Evolutionary conservation across 1,284 basidiomycete genomes (phyloP).

Genomic region (Trametes pubescens): DNA sequence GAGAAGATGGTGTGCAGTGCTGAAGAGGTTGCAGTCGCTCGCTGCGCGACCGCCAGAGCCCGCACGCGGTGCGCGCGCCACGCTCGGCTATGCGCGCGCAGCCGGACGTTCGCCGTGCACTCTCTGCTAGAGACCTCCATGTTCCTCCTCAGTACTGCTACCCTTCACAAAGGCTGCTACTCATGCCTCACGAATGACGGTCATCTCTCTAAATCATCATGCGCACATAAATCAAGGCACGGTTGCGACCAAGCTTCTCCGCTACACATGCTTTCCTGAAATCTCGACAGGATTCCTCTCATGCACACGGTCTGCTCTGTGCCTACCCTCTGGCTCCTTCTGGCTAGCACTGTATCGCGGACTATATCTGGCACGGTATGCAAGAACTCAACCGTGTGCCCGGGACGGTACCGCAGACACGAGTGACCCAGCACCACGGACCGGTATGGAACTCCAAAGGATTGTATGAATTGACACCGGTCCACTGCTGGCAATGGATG

Average conservation of each 20-base stretch:
- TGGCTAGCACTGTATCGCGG: too few relatives aligned
- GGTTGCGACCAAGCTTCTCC: too few relatives aligned
- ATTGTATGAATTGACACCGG: background rate
- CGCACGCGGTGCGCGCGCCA: slow-evolving; percentile 2
- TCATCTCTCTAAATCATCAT: too few relatives aligned
- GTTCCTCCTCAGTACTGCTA: too few relatives aligned
- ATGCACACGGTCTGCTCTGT: too few relatives aligned
- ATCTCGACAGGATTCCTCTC: too few relatives aligned
- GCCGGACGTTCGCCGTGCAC: background rate
- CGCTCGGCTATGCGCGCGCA: background rate
- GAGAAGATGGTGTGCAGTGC: background rate
- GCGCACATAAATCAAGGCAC: too few relatives aligned
- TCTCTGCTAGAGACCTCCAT: background rate
- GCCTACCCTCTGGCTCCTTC: too few relatives aligned
- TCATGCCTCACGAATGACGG: too few relatives aligned
- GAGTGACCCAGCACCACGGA: background rate
- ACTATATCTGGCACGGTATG: background rate
- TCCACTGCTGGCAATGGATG: background rate
- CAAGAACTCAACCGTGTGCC: background rate
- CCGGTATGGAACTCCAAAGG: background rate
- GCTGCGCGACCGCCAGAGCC: background rate
- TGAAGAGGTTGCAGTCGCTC: background rate
- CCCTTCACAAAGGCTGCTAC: too few relatives aligned
- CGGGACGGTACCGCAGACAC: background rate
- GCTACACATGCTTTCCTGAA: too few relatives aligned